Base-by-base conservation (phyloP, 495 filamentous ascomycete genomes). In the Xylaria nigripes region DNA sequence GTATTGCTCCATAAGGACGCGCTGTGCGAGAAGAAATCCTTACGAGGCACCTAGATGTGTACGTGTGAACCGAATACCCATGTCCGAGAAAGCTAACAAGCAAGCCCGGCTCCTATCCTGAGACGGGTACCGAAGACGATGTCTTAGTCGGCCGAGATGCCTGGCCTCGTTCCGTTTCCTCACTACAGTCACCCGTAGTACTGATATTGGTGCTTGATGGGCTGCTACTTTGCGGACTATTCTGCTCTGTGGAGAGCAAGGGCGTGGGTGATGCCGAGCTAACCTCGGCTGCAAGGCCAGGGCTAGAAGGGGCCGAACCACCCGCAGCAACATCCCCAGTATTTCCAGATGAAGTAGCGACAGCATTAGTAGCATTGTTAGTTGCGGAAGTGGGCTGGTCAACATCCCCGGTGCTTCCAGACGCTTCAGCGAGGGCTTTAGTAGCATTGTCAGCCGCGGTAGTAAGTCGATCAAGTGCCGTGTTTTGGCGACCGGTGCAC, bases 401-500 rank as follows among this genome's bases (percentile, higher is more conserved):
- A 21, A 89, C 30, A 16, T 30, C 32, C 38, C 54, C 60, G 16
- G 30, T 29, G 22, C 21, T 21, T 48, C 16, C 48, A 15, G 59
- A 63, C 45, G 65, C 57, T 41, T 66, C 61, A 4, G 62, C 64
- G 3, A 72, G 3, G n/a, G 16, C n/a, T 3, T 22, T 6, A 16
- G n/a, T n/a, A n/a, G 21, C 23, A 16, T 15, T 7, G 9, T 76
- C 18, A 8, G 34, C 19, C 3, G 46, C 60, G 72, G 75, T 45
- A 83, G 76, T 41, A 44, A 87, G 68, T 50, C 81, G 79, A 54
- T 87, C 85, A 21, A 89, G 80, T 2, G 82, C 83, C 5, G 76
- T 72, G 25, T 94, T 83, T 64, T 95, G 89, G 62, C 91, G 91
- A 43, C 86, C 86, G 53, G 82, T 85, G 57, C 81, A 82, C 51